Percentiles rank a stretch among this genome's conserved stretches.
Evolutionary conservation across 2,329 filamentous ascomycete species (phyloP).

Genomic region (Coniosporium tulheliwenetii): DNA sequence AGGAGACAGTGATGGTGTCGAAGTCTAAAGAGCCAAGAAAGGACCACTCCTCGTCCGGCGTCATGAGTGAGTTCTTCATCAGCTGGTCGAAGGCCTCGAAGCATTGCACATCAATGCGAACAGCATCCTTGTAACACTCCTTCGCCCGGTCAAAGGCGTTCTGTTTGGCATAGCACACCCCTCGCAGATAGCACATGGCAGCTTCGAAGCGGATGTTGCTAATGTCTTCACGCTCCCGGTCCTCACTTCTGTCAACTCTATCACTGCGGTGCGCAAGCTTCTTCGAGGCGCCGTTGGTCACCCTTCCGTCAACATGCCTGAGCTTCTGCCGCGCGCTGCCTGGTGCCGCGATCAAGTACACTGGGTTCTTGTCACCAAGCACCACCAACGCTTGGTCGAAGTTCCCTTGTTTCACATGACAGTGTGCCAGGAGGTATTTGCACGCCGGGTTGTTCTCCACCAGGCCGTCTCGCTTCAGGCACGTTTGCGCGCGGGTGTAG

Average conservation of each 20-base stretch:
- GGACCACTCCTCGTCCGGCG: constrained; percentile 74
- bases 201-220: constrained; percentile 78
- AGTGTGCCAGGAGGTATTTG: constrained; percentile 84
- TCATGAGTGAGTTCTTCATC: constrained; percentile 90
- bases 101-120: constrained; percentile 92
- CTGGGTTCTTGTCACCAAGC: constrained; percentile 87
- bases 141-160: constrained; percentile 96
- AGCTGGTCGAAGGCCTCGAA: constrained; percentile 97
- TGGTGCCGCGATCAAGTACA: constrained; percentile 59
- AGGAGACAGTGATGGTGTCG: constrained; percentile 55
- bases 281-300: constrained; percentile 30
- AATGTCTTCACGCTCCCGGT: constrained; percentile 52
- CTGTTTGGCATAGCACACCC: constrained; percentile 89
- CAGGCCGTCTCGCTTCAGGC: constrained; percentile 72
- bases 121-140: constrained; percentile 95
- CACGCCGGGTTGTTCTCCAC: constrained; percentile 70
- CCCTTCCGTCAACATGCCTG: constrained; percentile 44
- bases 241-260: constrained; percentile 41
- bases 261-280: constrained; percentile 32
- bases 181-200: constrained; percentile 90
- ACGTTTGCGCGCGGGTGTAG: constrained; percentile 78
- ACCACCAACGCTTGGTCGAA: constrained; percentile 78
- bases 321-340: constrained; percentile 55
- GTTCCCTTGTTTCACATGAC: constrained; percentile 79
- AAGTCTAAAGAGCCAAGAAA: constrained; percentile 86